Conservation (phyloP, 495 filamentous ascomycete species). For the Cercophora samala region DNA sequence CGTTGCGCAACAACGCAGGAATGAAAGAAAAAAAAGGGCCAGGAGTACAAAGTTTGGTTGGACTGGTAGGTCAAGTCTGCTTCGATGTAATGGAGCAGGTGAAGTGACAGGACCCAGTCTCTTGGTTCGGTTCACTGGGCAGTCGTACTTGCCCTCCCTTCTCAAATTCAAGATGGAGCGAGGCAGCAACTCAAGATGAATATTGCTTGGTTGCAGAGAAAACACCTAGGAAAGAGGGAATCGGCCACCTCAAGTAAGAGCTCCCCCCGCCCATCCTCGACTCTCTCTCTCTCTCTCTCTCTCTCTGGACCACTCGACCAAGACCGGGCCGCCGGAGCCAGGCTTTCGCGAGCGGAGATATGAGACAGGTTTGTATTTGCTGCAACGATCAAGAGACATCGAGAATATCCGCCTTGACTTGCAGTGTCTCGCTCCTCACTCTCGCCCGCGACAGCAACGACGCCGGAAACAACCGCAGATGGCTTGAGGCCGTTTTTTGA, state of each 20-base stretch:
- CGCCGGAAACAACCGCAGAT: background rate
- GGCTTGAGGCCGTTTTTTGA: background rate
- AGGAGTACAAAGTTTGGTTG: background rate
- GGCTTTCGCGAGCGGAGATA: conserved; percentile 5
- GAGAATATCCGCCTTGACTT: conserved; percentile 1
- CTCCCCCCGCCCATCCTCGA: background rate
- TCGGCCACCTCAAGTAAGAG: background rate
- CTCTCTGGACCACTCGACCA: background rate
- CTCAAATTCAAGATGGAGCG: background rate
- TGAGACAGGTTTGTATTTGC: conserved; percentile 9
- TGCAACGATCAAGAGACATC: conserved; percentile 3
- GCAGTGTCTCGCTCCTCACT: background rate
- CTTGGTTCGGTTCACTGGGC: background rate
- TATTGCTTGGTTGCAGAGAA: background rate
- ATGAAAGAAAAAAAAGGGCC: background rate
- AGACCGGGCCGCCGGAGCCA: background rate
- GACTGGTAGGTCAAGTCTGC: background rate
- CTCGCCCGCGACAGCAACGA: conserved; percentile 3
- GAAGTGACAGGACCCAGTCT: background rate
- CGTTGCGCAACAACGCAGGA: conserved; percentile 5
- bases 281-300: background rate
- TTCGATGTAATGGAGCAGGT: background rate
- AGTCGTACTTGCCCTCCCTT: background rate
- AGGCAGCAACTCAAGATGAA: background rate
- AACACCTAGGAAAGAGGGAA: background rate